Evolutionary conservation across 176 grass and related monocot genomes (phyloP), one percentile per base, ranked within the genome.

Genomic region (Echinochloa phyllopogon): DNA sequence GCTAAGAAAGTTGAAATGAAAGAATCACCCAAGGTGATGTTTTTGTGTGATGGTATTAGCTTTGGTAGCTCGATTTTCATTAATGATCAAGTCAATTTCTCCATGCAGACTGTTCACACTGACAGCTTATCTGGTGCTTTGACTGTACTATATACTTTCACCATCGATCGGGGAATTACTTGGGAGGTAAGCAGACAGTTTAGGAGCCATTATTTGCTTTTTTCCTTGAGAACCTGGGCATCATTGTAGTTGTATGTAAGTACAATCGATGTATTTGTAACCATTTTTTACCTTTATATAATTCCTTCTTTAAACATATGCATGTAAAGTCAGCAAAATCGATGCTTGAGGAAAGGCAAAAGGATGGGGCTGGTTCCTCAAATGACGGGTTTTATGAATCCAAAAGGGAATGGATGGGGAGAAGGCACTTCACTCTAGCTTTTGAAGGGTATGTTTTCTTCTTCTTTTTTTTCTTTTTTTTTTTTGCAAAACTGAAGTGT

Each of bases 381-480:
- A 87, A 76, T 87, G 94, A 94, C 77, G 96, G 94, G 49, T 99
- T 99, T 89, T 99, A 99, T 14, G 96, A 96, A 82, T 99, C 96
- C 27, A 99, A 40, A 86, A 96, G 96, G 78, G 96, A 99, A 91
- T 99, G 96, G 96, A 94, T 99, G 96, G 96, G 96, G 9, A 90
- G 89, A 86, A 90, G 92, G 27, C 96, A 99, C 59, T 93, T 92
- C 78, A 96, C 73, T 77, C 78, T 99, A 68, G 91, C 96, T 83
- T 88, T 90, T 72, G 91, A 96, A 90, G 86, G 94, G 96, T 99
- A 96, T 75, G 85, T 42, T 65, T 33, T 33, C 29, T 33, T 33
- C n/a, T n/a, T 33, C 29, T 33, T 33, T 33, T 33, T 33, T 33
- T 33, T 33, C 2, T 33, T 33, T 33, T 33, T 33, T 33, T 33